Base-by-base conservation (phyloP, 2,329 filamentous ascomycete species). In the Lecanicillium sp. region DNA sequence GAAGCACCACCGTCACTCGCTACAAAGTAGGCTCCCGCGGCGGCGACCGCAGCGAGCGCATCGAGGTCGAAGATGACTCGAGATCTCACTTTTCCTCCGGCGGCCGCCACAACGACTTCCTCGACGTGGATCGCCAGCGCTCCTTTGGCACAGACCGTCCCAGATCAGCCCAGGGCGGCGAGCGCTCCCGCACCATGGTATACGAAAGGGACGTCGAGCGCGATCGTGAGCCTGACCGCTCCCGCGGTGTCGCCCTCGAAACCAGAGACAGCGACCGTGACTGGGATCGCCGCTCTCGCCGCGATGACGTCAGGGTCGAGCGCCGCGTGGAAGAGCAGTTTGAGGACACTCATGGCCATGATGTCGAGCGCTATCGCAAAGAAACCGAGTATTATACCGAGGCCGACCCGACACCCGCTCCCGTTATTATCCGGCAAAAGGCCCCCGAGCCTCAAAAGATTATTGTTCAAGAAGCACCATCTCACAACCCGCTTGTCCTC, bases 321-420 rank as follows among this genome's bases (percentile, higher is more conserved):
- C 71, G 71, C 48, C 70, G 70, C 37, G 62, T 63, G 13, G 62
- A 75, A 39, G 71, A 75, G 46, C 66, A 65, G 34, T 58, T 65
- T 19, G 68, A 71, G 32, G 68, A 72, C 17, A 49, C 56, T 14
- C 54, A 54, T 17, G 64, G 65, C 32, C 65, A 63, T 40, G 72
- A 79, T 14, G 51, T 79, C 30, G 77, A 81, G 53, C 69, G 68
- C 52, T 78, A 77, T 51, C 71, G 71, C 50, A 72, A 71, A 54
- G 77, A 81, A 53, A 76, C 74, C 3, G 77, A 81, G 47, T 81
- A 79, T 54, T 81, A 73, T 49, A 62, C 69, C 32, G 69, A 69
- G 3, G 62, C 66, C 18, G 64, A 72, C 17, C 69, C 71, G 11
- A 58, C 66, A 9, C 66, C 65, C 4, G 54, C 65, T 3, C 74